Evolutionary conservation across 2,329 filamentous ascomycete genomes (phyloP), one percentile per base, ranked within the genome.

Genomic region (Microcyclosporella mali): DNA sequence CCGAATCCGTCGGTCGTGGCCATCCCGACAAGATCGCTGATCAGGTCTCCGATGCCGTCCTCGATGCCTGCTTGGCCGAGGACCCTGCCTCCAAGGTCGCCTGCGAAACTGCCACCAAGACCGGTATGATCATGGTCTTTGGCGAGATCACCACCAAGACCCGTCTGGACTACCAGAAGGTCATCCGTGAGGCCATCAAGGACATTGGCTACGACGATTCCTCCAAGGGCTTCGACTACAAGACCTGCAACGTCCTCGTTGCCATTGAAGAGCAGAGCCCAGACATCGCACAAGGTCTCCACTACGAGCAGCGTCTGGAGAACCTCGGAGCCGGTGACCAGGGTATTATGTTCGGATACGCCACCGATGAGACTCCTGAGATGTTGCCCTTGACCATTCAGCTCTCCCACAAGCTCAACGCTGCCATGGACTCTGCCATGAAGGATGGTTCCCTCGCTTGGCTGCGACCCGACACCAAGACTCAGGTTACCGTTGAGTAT

Each of bases 341-440:
- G 79, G 92, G 92, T 78, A 95, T 98, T 79, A 98, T 98, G 92
- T 98, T 98, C 73, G 92, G 92, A 63, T 98, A 98, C 79, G 92
- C 92, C 70, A 95, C 92, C 63, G 92, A 98, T 65, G 92, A 98
- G 81, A 97, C 92, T 62, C 89, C 90, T 51, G 92, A 98, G 77
- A 81, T 94, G 60, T 86, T 97, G 68, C 92, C 92, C 57, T 78
- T 98, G 64, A 97, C 90, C 63, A 79, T 97, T 59, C 80, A 90
- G 63, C 82, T 97, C 65, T 85, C 92, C 64, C 92, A 98, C 82
- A 88, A 89, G 79, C 86, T 98, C 61, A 98, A 98, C 76, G 78
- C 83, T 66, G 88, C 88, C 70, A 94, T 98, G 89, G 85, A 82
- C 54, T 78, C 82, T 60, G 88, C 90, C 65, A 87, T 90, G 66